These are phyloP conservation scores for Telopea speciosissima DNA, from an alignment of 177 flowering plant genomes.

Conservation along the genomic window DNA sequence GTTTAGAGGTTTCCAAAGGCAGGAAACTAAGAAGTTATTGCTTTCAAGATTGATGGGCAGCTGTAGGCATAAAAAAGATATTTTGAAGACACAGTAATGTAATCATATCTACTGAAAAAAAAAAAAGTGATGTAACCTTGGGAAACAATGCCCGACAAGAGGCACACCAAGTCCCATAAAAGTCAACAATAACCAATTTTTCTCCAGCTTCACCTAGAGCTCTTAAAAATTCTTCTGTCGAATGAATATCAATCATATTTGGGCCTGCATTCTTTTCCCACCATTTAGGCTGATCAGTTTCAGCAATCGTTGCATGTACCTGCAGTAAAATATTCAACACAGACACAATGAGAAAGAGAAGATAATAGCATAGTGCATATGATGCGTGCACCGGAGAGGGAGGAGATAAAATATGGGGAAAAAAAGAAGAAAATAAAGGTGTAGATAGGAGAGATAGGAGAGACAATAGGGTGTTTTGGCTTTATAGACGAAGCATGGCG, in stretches of 20 bases:
- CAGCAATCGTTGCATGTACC: conserved; percentile 65
- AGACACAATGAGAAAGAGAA: not conserved
- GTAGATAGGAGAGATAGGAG: no score
- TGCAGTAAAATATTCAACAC: conserved; percentile 22
- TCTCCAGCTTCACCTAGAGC: conserved; percentile 89
- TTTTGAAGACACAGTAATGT: not conserved
- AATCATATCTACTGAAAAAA: conserved; percentile 27
- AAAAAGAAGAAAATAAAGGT: no score
- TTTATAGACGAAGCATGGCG: no score
- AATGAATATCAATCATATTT: conserved; percentile 92
- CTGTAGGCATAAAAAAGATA: not conserved
- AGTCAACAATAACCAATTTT: conserved; percentile 83
- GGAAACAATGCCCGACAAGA: conserved; percentile 94
- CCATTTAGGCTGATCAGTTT: conserved; percentile 86
- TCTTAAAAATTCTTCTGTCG: conserved; percentile 76
- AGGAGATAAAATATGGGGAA: no score
- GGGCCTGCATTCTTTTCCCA: conserved; percentile 86
- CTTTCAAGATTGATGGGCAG: not conserved
- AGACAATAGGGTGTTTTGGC: no score
- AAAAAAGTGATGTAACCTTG: conserved; percentile 43
- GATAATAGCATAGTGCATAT: not conserved
- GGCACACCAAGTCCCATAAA: conserved; percentile 98
- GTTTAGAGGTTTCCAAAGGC: not conserved
- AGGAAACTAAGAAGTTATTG: not conserved
- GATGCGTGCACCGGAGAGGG: no score